These are phyloP conservation scores for Rubus parviflorus DNA, from an alignment of 306 rosid genomes.

Conservation along the genomic window DNA sequence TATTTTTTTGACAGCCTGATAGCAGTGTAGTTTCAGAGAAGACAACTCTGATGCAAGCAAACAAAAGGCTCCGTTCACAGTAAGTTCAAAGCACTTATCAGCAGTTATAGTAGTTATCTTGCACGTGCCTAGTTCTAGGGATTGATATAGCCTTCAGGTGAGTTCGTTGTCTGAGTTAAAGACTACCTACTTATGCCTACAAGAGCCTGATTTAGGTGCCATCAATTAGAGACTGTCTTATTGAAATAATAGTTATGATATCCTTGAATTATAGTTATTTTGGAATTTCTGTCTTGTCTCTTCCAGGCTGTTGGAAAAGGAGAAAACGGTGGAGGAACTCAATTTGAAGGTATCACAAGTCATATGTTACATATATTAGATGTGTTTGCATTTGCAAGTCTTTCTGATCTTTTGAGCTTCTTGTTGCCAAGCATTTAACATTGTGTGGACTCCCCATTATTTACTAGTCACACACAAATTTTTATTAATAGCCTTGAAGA, in stretches of 20 bases:
- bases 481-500: too few relatives aligned
- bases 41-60: conserved; percentile 2
- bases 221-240: not conserved
- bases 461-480: too few relatives aligned
- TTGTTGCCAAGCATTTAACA: not conserved
- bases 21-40: not conserved
- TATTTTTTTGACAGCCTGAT: conserved; percentile 13
- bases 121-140: not conserved
- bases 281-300: conserved; percentile 2
- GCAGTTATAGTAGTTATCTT: not conserved
- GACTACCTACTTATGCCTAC: not conserved
- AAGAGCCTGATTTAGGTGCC: not conserved
- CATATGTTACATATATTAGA: not conserved
- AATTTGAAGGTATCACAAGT: conserved; percentile 2
- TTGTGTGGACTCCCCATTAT: too few relatives aligned
- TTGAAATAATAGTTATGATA: not conserved
- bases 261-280: not conserved
- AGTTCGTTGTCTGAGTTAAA: not conserved
- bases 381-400: not conserved
- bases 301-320: conserved; percentile 10
- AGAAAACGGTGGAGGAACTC: conserved; percentile 11
- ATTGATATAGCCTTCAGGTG: not conserved
- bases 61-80: conserved; percentile 17
- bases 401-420: not conserved
- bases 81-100: conserved; percentile 19